Evolutionary conservation across 1,139 yeast genomes (phyloP).

Genomic region (Debaryomyces fabryi): DNA sequence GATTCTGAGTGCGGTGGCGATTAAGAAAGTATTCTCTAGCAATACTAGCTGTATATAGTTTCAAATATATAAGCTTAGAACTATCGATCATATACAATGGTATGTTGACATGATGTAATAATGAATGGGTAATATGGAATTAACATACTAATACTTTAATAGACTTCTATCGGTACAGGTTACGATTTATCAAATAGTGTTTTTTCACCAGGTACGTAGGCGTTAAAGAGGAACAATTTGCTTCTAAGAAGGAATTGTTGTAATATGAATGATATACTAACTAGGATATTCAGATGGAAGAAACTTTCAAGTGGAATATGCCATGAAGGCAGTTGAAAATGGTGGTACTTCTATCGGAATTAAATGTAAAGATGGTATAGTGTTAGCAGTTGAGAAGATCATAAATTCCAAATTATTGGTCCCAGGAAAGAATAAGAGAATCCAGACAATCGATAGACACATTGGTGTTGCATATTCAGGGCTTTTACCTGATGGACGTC

Average conservation of each 20-base stretch:
- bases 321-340: conserved; percentile 95
- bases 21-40: conserved; percentile 2
- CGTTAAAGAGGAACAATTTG: background rate
- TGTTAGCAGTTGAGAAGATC: conserved; percentile 94
- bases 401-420: conserved; percentile 84
- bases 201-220: conserved; percentile 51
- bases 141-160: conserved; percentile 17
- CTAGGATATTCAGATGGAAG: conserved; percentile 76
- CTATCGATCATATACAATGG: conserved; percentile 10
- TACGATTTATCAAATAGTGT: conserved; percentile 95
- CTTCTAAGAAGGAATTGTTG: background rate
- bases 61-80: background rate
- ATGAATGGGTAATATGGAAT: background rate
- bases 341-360: conserved; percentile 96
- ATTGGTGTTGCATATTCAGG: conserved; percentile 96
- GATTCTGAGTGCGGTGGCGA: conserved; percentile 15
- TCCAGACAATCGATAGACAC: conserved; percentile 91
- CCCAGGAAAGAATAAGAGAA: conserved; percentile 85
- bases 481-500: conserved; percentile 94
- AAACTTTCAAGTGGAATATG: conserved; percentile 98
- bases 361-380: conserved; percentile 89
- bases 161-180: conserved; percentile 94
- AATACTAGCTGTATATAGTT: background rate
- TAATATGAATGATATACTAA: conserved; percentile 21
- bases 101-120: conserved; percentile 4